Conservation (phyloP, 177 flowering plant species). For the Vitis hybrid region DNA sequence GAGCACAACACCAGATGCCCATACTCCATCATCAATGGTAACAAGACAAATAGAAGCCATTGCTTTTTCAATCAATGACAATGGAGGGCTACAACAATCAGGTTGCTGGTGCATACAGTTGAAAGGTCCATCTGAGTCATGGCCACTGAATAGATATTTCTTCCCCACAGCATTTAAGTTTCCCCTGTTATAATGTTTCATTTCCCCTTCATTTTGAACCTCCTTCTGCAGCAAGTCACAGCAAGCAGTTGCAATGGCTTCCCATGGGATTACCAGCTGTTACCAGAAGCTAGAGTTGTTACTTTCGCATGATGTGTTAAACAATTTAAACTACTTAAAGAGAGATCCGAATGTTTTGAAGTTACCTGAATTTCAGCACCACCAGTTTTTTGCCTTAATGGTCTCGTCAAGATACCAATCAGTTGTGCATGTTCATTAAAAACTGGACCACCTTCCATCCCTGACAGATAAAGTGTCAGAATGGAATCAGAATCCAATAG, state of each 20-base stretch:
- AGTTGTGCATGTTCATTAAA: conserved; percentile 53
- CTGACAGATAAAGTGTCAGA: conserved; percentile 34
- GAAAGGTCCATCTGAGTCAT: conserved; percentile 6
- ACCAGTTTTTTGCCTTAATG: conserved; percentile 66
- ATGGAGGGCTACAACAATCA: conserved; percentile 18
- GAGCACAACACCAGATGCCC: conserved; percentile 96
- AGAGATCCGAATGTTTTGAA: neutral
- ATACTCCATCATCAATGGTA: conserved; percentile 68
- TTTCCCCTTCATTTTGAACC: conserved; percentile 20
- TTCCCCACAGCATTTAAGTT: conserved; percentile 23
- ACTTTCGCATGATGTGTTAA: conserved; percentile 29
- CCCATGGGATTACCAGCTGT: conserved; percentile 98
- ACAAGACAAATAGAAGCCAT: conserved; percentile 76
- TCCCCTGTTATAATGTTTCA: conserved; percentile 15
- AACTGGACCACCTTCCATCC: conserved; percentile 97
- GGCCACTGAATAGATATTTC: conserved; percentile 7
- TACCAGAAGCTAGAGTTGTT: conserved; percentile 33
- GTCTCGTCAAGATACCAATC: conserved; percentile 75
- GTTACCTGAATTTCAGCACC: conserved; percentile 94
- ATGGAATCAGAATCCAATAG: conserved; percentile 15
- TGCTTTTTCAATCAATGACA: conserved; percentile 56
- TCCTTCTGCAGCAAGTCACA: conserved; percentile 44
- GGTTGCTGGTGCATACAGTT: conserved; percentile 9
- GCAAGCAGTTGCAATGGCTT: conserved; percentile 72
- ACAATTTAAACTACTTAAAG: conserved; percentile 2